Evolutionary conservation across 106 monocot species (phyloP).

Genomic region (Dioscorea dumetorum): DNA sequence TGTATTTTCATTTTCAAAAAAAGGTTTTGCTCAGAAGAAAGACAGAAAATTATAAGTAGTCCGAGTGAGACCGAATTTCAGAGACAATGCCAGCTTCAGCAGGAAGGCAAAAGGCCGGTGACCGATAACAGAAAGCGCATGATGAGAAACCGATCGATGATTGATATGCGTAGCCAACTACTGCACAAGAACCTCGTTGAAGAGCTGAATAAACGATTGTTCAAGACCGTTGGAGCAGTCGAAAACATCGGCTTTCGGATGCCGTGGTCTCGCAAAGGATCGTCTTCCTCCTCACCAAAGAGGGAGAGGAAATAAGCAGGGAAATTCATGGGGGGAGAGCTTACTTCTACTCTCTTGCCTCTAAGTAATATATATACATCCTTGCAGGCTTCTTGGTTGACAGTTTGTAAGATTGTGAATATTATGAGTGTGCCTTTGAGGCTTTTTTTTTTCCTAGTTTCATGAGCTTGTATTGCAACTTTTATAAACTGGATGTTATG

Average conservation of each 20-base stretch:
- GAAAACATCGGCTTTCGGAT: slow-evolving; percentile 50
- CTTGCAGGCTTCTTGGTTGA: too few species aligned
- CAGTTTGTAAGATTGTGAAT: too few species aligned
- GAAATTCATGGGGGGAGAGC: slow-evolving; percentile 13
- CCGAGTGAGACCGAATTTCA: slow-evolving; percentile 8
- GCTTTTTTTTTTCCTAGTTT: too few species aligned
- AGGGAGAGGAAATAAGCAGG: slow-evolving; percentile 14
- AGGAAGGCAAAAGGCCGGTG: slow-evolving; percentile 6
- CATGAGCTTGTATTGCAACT: too few species aligned
- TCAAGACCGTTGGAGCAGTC: slow-evolving; percentile 61
- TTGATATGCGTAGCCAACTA: slow-evolving; percentile 58
- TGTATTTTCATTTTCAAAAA: neutral
- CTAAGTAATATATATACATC: too few species aligned
- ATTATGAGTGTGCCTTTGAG: too few species aligned
- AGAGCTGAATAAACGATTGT: slow-evolving; percentile 55
- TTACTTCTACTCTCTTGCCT: neutral
- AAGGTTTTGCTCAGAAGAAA: slow-evolving; percentile 35
- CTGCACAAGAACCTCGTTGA: slow-evolving; percentile 52
- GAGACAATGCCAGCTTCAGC: slow-evolving; percentile 6
- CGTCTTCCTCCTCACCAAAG: slow-evolving; percentile 2
- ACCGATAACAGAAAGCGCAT: slow-evolving; percentile 10
- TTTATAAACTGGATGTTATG: too few species aligned
- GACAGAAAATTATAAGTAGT: neutral
- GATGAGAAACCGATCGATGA: slow-evolving; percentile 49
- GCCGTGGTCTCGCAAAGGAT: slow-evolving; percentile 12